Base-by-base conservation (phyloP, 2,329 filamentous ascomycete genomes). In the Fusarium sp. region DNA sequence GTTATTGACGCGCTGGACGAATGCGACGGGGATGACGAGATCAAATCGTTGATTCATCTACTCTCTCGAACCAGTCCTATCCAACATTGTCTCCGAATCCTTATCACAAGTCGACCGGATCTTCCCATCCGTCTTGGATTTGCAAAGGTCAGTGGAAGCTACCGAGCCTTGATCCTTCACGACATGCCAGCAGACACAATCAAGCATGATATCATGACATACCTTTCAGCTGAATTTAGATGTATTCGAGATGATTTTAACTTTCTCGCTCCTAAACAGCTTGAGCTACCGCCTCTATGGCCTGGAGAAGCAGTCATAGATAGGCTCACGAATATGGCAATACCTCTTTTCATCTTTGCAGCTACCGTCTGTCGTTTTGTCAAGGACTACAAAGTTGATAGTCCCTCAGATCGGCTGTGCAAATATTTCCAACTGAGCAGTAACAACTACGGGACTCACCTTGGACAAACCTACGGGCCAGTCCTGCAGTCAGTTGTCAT, bases 41-140 rank as follows among this genome's bases (percentile, higher is more conserved):
- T 58, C 2, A 1, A 11, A 9, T 52, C n/a, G 2, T 25, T 67
- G 0, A n/a, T 68, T 0, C 27, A 41, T 7, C 6, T 63, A 0
- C 14, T 63, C 0, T 51, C 63, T 2, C 7, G 6, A 73, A 11
- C 47, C 51, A 7, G 30, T 1, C 11, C 20, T 0, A n/a, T 46
- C 0, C 32, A 37, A 11, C 12, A 13, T 44, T 2, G 55, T 9
- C 46, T 82, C 10, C 77, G 42, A 4, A 4, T 68, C 3, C 82
- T 85, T 29, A 20, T 85, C 0, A 84, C 82, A 0, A 84, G 82
- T 45, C 75, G 83, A 13, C 83, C 82, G 0, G 79, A 84, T 24
- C 56, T 81, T 2, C 76, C 77, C 0, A 76, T 83, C 24, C 77
- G 79, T 0, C 69, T 80, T 14, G 78, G 79, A 0, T 84, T 85